Evolutionary conservation across 495 filamentous ascomycete species (phyloP).

Genomic region (Xylaria sp.): DNA sequence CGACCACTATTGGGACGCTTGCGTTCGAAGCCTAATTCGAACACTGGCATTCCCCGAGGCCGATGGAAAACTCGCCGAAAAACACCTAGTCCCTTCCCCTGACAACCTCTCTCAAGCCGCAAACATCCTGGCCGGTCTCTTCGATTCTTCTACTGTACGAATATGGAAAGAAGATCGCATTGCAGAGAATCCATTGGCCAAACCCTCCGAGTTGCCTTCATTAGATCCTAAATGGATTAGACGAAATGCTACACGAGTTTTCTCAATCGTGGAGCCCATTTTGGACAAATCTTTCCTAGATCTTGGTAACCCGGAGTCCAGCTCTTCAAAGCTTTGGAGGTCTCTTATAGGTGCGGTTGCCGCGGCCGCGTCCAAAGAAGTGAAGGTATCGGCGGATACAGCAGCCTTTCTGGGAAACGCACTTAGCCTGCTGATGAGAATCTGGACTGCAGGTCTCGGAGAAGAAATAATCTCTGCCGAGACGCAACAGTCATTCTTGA

Average conservation of each 20-base stretch:
- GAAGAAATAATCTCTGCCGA: slow-evolving; percentile 31
- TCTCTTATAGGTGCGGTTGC: slow-evolving; percentile 72
- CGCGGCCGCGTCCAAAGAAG: slow-evolving; percentile 83
- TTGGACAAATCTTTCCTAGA: slow-evolving; percentile 64
- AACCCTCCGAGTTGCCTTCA: slow-evolving; percentile 74
- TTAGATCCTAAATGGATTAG: slow-evolving; percentile 91
- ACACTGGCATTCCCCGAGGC: slow-evolving; percentile 44
- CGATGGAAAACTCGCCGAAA: slow-evolving; percentile 38
- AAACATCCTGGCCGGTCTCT: slow-evolving; percentile 69
- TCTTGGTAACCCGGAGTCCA: slow-evolving; percentile 50
- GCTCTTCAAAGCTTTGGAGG: slow-evolving; percentile 69
- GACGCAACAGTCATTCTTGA: slow-evolving; percentile 58
- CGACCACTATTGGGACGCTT: slow-evolving; percentile 81
- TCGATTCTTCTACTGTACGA: slow-evolving; percentile 68
- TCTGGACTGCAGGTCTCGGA: slow-evolving; percentile 63
- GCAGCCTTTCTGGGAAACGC: slow-evolving; percentile 78
- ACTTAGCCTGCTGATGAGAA: slow-evolving; percentile 67
- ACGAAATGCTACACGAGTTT: slow-evolving; percentile 65
- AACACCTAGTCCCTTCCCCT: slow-evolving; percentile 27
- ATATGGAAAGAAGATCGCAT: slow-evolving; percentile 77
- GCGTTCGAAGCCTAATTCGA: slow-evolving; percentile 64
- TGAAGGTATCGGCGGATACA: slow-evolving; percentile 84
- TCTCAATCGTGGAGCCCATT: slow-evolving; percentile 69
- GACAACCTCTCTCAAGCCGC: slow-evolving; percentile 55
- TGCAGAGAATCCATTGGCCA: slow-evolving; percentile 61